Conservation (phyloP, 2,329 filamentous ascomycete genomes). For the Fusarium euwallaceae region DNA sequence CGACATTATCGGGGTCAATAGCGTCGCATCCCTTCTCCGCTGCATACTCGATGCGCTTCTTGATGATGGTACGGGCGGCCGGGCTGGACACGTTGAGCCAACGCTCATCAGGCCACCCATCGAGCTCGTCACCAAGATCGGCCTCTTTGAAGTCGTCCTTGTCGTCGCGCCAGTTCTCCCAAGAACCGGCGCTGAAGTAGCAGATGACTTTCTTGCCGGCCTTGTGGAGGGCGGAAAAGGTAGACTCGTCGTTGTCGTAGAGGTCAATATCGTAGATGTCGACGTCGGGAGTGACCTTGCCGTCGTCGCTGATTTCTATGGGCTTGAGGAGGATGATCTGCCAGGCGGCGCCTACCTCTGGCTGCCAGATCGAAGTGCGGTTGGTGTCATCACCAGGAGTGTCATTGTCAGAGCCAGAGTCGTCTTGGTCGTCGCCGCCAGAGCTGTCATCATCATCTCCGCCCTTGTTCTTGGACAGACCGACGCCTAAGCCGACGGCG, state of each 20-base stretch:
- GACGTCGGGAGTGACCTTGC: conserved; percentile 59
- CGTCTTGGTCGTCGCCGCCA: conserved; percentile 42
- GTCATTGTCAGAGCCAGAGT: conserved; percentile 40
- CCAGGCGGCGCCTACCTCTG: conserved; percentile 66
- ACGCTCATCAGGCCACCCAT: conserved; percentile 75
- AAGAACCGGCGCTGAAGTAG: conserved; percentile 81
- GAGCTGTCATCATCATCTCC: conserved; percentile 21
- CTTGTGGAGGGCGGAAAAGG: conserved; percentile 68
- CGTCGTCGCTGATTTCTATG: conserved; percentile 58
- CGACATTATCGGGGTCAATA: conserved; percentile 79
- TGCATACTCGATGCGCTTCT: conserved; percentile 69
- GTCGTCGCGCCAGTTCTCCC: conserved; percentile 74
- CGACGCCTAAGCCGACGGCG: conserved; percentile 69
- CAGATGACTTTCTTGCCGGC: conserved; percentile 75
- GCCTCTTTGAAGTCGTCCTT: conserved; percentile 63
- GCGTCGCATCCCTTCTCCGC: conserved; percentile 75
- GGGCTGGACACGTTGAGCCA: conserved; percentile 73
- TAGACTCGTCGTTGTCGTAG: conserved; percentile 63
- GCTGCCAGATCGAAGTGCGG: conserved; percentile 62
- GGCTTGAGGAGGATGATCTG: conserved; percentile 69
- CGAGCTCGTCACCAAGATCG: conserved; percentile 70
- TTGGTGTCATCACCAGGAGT: conserved; percentile 28
- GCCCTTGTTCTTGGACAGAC: conserved; percentile 57
- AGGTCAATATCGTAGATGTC: conserved; percentile 64
- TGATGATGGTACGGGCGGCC: conserved; percentile 74